Evolutionary conservation across 108 stramenopile species (phyloP), one percentile per base, ranked within the genome.

Genomic region (Pseudonitzschia multiseries): DNA sequence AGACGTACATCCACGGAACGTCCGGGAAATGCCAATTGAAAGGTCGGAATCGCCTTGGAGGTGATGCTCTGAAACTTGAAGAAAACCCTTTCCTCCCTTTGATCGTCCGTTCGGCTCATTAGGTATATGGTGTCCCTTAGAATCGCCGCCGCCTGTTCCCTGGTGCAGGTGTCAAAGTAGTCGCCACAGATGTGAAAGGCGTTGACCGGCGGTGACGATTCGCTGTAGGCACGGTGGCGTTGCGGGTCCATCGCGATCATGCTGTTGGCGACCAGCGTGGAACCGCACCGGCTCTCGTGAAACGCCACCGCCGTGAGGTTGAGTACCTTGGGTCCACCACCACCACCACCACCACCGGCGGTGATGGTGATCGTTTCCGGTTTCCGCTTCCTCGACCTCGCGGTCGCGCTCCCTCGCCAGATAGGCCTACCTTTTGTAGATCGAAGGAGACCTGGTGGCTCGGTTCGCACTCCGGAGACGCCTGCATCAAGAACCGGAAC

Each of bases 41-140:
- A 87, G 20, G 83, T 77, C 27, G 82, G 43, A 61, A 96, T 83
- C 48, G 78, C 77, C 22, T 83, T 54, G 28, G 90, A 87, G 3
- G 91, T 86, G 36, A 87, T 79, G 18, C 90, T 93, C 84, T 98
- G 98, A 62, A 99, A 93, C 80, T 99, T 99, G 89, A 96, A 96
- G 83, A 97, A 98, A 51, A 94, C 77, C 32, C 79, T 80, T 28
- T 81, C 77, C 81, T 96, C 91, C 36, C 69, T 27, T 4, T 73
- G 79, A 79, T 91, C 87, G 70, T 84, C 75, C 22, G 91, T 76
- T 36, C 93, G 88, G 56, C 88, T 81, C 93, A 92, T 92, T 44
- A 95, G 18, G 57, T 86, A 91, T 0, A 92, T 70, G 13, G 81
- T 74, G 78, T 92, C 90, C 50, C 72, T 70, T 22, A 92, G 69